Evolutionary conservation across 176 grass and related monocot genomes (phyloP).

Genomic region (Avena eriantha): DNA sequence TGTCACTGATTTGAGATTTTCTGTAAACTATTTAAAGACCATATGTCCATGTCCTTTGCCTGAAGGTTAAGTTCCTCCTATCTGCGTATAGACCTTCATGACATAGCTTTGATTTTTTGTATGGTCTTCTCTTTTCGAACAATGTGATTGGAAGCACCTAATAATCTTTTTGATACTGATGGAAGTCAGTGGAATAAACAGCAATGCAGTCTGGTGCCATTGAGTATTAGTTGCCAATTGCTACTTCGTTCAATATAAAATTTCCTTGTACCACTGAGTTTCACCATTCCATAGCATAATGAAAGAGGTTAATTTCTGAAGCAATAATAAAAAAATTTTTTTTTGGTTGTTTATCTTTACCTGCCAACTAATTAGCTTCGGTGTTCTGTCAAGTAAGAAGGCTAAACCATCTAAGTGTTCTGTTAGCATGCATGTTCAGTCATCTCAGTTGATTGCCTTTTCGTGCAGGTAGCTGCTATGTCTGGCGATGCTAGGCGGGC

Average conservation of each 20-base stretch:
- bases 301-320: background rate
- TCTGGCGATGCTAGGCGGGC: slow-evolving; percentile 97
- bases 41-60: background rate
- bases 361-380: slow-evolving; percentile 14
- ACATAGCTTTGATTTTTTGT: background rate
- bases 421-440: slow-evolving; percentile 14
- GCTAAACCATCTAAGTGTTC: slow-evolving; percentile 13
- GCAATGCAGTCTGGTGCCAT: background rate
- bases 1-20: slow-evolving; percentile 14
- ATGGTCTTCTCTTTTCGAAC: background rate
- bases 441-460: slow-evolving; percentile 34
- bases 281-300: slow-evolving; percentile 9
- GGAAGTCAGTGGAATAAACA: slow-evolving; percentile 14
- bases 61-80: background rate
- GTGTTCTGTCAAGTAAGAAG: background rate
- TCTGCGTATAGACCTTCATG: background rate
- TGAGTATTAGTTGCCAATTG: slow-evolving; percentile 13
- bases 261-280: background rate
- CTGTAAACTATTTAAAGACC: background rate
- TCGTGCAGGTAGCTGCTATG: slow-evolving; percentile 92
- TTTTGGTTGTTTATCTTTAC: background rate
- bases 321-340: background rate
- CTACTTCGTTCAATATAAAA: background rate
- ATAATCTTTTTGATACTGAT: background rate
- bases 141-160: background rate